Base-by-base conservation (phyloP, 176 grass and related monocot species). In the Thinopyrum elongatum region DNA sequence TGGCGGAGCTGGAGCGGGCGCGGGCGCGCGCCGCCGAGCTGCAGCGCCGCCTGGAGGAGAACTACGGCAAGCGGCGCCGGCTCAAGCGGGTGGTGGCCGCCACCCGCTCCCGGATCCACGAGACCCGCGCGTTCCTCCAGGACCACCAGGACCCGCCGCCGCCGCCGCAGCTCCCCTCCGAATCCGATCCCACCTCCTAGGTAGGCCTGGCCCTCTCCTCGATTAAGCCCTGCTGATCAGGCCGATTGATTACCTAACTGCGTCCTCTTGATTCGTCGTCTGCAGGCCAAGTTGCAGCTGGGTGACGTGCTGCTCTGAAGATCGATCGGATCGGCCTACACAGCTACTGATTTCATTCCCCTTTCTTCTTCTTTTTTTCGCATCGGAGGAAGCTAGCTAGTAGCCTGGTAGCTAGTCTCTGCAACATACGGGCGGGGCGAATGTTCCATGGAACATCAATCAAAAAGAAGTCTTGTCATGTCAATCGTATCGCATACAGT, bases 11-110 rank as follows among this genome's bases (percentile, higher is more conserved):
- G 73, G 68, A 89, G 83, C 64, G 74, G 36, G 90, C 86, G 2
- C 39, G 90, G 46, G 90, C 84, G 67, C 87, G 90, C 87, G 87
- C 90, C 67, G 90, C 87, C 28, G 87, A 88, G 79, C 80, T 89
- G 87, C 87, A 86, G 78, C 87, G 87, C 3, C 80, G 90, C 8
- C 74, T 92, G 17, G 87, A 82, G 59, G 84, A 92, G 87, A 83
- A 80, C 42, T 86, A 86, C 90, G 87, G 83, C 66, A 89, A 92
- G 84, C 80, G 87, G n/a, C 74, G 87, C 2, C 80, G 87, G 1
- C 74, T 92, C n/a, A 88, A 77, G 80, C 64, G 74, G 62, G 63
- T 78, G 73, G 31, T 49, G 21, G 63, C 80, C 34, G 63, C 77
- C 46, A 47, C 87, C 6, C 80, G 75, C 15, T 80, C 35, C n/a